Base-by-base conservation (phyloP, 2,329 filamentous ascomycete genomes). In the Aspergillus sp. region DNA sequence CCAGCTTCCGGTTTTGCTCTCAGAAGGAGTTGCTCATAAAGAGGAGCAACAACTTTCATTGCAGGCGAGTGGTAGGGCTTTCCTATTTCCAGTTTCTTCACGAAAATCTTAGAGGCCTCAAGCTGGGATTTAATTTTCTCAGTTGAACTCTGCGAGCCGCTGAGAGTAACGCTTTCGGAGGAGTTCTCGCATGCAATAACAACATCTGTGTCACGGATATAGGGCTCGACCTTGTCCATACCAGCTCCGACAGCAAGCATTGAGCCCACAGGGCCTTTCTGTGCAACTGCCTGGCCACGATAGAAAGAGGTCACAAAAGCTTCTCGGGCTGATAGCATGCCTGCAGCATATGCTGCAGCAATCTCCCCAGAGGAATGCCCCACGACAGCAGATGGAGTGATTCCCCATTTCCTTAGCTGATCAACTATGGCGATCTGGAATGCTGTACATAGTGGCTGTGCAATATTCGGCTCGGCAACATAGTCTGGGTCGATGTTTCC, bases 291-390 rank as follows among this genome's bases (percentile, higher is more conserved):
- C 1, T 19, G 3, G 9, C 41, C 41, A 1, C 41, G 41, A 43
- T 43, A 43, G 4, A 43, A 43, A 21, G 41, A 17, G 5, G 2
- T 12, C 0, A 1, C n/a, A 43, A 43, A 21, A 2, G 41, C 41
- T 12, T 43, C 41, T 4, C 4, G 12, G 2, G 17, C 41, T 5
- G 41, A 43, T n/a, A 43, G 12, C 41, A 43, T 5, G 1, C 70
- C 67, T 0, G 69, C 63, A 4, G 72, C 70, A 61, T 75, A 78
- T 0, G 75, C 74, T 1, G 74, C 74, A 0, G 67, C 72, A 28
- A 78, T 76, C 58, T 78, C 76, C 1, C 76, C 76, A 10, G 63
- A 68, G 0, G 74, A 76, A 54, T 78, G 74, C 0, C 76, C 75
- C 0, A 75, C 60, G 2, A 75, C 70, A 1, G 64, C 54, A 0